These are phyloP conservation scores for Nothophytophthora sp. DNA, from an alignment of 352 stramenopile species.

Conservation along the genomic window DNA sequence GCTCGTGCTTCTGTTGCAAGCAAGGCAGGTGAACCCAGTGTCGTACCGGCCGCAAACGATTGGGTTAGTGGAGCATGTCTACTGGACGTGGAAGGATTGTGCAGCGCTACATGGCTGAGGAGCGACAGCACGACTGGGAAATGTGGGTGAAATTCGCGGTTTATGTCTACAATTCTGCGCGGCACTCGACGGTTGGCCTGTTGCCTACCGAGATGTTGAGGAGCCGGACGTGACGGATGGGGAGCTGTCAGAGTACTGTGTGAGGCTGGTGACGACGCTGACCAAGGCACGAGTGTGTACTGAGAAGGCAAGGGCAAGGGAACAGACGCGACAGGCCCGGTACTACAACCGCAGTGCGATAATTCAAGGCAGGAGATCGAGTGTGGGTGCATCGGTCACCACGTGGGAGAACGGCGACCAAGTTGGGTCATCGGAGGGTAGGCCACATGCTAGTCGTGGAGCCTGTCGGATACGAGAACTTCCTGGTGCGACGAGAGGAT, in stretches of 20 bases:
- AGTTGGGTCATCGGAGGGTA: neutral
- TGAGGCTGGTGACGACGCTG: neutral
- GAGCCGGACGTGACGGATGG: neutral
- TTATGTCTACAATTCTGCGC: neutral
- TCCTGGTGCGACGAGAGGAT: neutral
- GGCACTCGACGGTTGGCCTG: neutral
- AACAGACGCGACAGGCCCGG: neutral
- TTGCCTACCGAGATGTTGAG: neutral
- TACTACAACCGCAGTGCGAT: neutral
- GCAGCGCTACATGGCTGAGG: neutral
- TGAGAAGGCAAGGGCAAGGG: neutral
- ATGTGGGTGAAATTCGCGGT: neutral
- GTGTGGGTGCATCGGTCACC: conserved; percentile 4
- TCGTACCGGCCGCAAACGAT: conserved; percentile 12
- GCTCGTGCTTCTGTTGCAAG: conserved; percentile 4
- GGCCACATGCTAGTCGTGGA: neutral
- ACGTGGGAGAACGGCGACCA: neutral
- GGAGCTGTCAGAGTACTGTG: neutral
- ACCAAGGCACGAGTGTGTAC: neutral
- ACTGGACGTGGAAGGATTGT: conserved; percentile 17
- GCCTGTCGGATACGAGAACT: neutral
- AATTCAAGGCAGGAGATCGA: neutral
- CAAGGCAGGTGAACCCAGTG: neutral
- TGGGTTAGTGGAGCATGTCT: conserved; percentile 6
- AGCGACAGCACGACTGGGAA: neutral